Base-by-base conservation (phyloP, 805 yeast genomes). In the Candida verbasci region DNA sequence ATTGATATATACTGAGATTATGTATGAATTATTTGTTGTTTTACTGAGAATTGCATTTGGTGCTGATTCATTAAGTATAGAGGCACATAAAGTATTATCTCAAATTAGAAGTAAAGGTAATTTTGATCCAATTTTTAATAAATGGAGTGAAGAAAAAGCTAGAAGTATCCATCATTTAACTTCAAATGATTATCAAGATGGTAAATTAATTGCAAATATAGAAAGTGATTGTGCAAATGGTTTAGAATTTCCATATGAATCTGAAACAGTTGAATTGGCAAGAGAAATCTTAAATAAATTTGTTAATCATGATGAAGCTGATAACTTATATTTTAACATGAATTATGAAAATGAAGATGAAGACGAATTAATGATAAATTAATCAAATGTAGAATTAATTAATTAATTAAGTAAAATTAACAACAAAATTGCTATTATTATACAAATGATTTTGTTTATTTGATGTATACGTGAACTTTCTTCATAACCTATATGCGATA, bases 221-320 rank as follows among this genome's bases (percentile, higher is more conserved):
- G 76, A 72, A 45, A 55, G 65, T 34, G 68, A 66, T 7, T 58
- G 61, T 32, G 65, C 78, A 34, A 78, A 80, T 49, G 86, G 86
- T 1, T 51, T 78, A 10, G 86, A 80, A 49, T 70, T 78, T 41
- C 72, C 77, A 5, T 81, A 79, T 49, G 80, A 76, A 38, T 74
- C 68, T 39, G 79, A 75, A 39, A 76, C 78, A 3, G 76, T 82
- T 25, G 86, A 80, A 43, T 61, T 81, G 50, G 81, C 94, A 0
- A 66, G 86, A 43, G 85, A 80, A 43, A 72, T 86, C 14, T 61
- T 87, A 37, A 86, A 80, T 40, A 68, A 72, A 18, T 77, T 80
- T 41, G 73, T 80, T 9, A 82, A 86, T 3, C 80, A 80, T 49
- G 88, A 83, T 44, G 94, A 85, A 47, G 86, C 87, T 1, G 95